Conservation (phyloP, 331 rosid genomes). For the Cydonia oblonga region DNA sequence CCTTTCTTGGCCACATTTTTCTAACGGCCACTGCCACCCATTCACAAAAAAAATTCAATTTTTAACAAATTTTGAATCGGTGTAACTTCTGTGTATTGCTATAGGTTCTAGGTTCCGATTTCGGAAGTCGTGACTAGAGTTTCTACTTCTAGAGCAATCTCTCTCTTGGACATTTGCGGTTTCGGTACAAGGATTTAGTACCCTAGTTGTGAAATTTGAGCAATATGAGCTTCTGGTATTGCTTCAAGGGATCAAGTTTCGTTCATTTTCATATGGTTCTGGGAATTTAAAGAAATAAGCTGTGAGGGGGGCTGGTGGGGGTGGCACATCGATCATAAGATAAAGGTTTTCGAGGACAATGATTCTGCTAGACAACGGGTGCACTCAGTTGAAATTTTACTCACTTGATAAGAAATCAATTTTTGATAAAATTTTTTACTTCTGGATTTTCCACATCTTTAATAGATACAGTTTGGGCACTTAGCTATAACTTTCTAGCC, state of each 20-base stretch:
- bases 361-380: slow-evolving; percentile 46
- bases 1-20: slow-evolving; percentile 5
- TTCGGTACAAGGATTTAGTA: background rate
- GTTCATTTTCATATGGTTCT: slow-evolving; percentile 1
- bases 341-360: slow-evolving; percentile 39
- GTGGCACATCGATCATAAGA: slow-evolving; percentile 9
- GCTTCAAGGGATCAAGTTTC: background rate
- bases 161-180: background rate
- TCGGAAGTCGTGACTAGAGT: slow-evolving; percentile 4
- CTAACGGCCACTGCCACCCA: background rate
- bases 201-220: slow-evolving; percentile 10
- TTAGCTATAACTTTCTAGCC: slow-evolving; percentile 1
- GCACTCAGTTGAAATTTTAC: slow-evolving; percentile 38
- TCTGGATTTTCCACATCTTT: slow-evolving; percentile 76
- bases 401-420: slow-evolving; percentile 37
- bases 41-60: background rate
- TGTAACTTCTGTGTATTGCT: slow-evolving; percentile 19
- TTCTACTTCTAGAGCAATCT: background rate
- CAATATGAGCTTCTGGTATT: slow-evolving; percentile 17
- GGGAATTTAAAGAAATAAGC: background rate
- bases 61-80: background rate
- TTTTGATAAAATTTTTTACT: slow-evolving; percentile 57
- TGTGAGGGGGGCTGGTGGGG: slow-evolving; percentile 27
- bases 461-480: slow-evolving; percentile 46
- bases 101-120: slow-evolving; percentile 28